Evolutionary conservation across 2,329 filamentous ascomycete genomes (phyloP), one percentile per base, ranked within the genome.

Genomic region (Fusarium falciforme): DNA sequence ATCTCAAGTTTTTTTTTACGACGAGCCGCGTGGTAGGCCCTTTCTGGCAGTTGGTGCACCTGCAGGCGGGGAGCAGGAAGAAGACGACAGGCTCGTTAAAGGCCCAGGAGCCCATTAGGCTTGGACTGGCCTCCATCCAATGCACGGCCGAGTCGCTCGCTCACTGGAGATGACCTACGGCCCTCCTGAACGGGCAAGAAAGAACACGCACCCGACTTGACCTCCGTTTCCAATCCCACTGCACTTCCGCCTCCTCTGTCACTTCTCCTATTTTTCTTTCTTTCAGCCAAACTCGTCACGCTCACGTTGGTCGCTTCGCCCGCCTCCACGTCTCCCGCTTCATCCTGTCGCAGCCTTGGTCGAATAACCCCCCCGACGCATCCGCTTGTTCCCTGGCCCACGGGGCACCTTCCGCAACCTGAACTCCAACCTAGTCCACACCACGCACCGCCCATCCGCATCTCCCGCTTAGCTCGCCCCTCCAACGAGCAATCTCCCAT

Each of bases 391-490:
- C 59, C 68, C 64, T 69, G 63, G 73, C 64, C 69, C 61, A 76
- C 70, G 67, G 64, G 27, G 70, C 69, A 69, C 71, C 69, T 69
- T 73, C 71, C 68, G 73, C 73, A 73, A 71, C 70, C 67, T 52
- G 44, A 49, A 49, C 47, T 31, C 27, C 27, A 52, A 52, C 71
- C 74, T 65, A 64, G 69, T 40, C 61, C 33, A 61, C 66, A 76
- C 65, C 69, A 65, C 68, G 64, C 68, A 70, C 74, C 71, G 72
- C 64, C 74, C 71, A 74, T 66, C 76, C 76, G 72, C 71, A 75
- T 68, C 73, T 72, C 69, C 75, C 72, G 70, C 65, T 64, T 70
- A 67, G 68, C 69, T 76, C 70, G 74, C 71, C 77, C 77, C 77
- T 77, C 77, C 72, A 77, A 70, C 63, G 61, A 75, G 64, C 67